Evolutionary conservation across 208 protist genomes (phyloP), one percentile per base, ranked within the genome.

Genomic region (Trypanosoma melophagium): DNA sequence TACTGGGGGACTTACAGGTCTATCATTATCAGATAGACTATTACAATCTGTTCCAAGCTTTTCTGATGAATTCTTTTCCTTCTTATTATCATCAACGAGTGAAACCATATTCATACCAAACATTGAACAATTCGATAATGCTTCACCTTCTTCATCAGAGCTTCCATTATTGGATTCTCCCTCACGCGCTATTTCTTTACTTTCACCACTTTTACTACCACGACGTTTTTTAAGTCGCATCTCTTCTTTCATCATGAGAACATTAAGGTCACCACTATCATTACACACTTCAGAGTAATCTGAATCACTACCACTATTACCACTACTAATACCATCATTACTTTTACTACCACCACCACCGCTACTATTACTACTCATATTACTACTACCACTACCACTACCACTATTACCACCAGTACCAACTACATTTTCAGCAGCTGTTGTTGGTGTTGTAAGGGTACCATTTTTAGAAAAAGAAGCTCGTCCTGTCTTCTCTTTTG

Each of bases 261-360:
- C 60, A 16, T 60, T 81, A 25, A 93, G 79, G 58, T 93, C 84
- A 0, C 87, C 87, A 65, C 87, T 93, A 68, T 67, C 70, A 74
- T 84, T 90, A 64, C 67, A 71, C 45, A 93, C 60, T 31, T 79
- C 60, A 59, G 75, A 74, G 12, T 84, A 77, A 45, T 55, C 51
- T 53, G 44, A 50, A 60, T 49, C 60, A 73, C 22, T 28, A 42
- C 21, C 31, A 51, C 13, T 49, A 19, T 31, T 19, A 60, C 55
- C 17, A 55, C 44, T 5, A 35, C 28, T 35, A 35, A 1, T 5
- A 35, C 28, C 5, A 35, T 5, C 5, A 7, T 35, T 35, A 35
- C 28, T 35, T 7, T 35, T 35, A 35, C 28, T 35, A 7, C 1
- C 28, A 35, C 28, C 28, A 35, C 28, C 14, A 66, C 28, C 42